Evolutionary conservation across 257 asterid species (phyloP).

Genomic region (Solanum neorickii): DNA sequence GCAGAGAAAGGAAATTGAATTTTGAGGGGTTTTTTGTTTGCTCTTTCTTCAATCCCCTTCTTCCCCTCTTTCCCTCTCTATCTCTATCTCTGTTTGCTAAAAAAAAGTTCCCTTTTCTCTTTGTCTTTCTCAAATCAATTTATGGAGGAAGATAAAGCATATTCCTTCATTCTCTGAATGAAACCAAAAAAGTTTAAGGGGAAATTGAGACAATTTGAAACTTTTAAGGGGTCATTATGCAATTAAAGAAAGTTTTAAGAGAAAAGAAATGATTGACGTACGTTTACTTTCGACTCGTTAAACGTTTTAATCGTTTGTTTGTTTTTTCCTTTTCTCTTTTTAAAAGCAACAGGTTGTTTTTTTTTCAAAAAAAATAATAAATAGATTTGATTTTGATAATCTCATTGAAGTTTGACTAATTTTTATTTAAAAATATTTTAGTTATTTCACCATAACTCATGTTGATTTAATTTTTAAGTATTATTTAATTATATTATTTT

Average conservation of each 20-base stretch:
- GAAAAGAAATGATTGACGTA: neutral
- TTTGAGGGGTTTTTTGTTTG: constrained; percentile 7
- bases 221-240: neutral
- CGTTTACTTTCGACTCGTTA: neutral
- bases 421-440: too few species aligned
- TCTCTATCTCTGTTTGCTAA: neutral
- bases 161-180: constrained; percentile 19
- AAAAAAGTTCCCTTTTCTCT: neutral
- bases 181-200: constrained; percentile 2
- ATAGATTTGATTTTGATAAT: too few species aligned
- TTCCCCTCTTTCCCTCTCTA: neutral
- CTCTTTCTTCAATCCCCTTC: constrained; percentile 8
- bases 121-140: neutral
- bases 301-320: neutral
- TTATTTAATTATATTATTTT: too few species aligned
- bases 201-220: neutral
- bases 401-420: too few species aligned
- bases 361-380: too few species aligned
- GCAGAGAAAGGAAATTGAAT: neutral
- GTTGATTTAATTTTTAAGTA: too few species aligned
- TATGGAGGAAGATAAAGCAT: constrained; percentile 15
- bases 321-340: neutral
- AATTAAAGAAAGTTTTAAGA: neutral
- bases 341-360: too few species aligned
- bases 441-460: rapidly evolving